phyloP scores from a whole-genome alignment of 108 stramenopile species.

The Nitzschia palea region DNA sequence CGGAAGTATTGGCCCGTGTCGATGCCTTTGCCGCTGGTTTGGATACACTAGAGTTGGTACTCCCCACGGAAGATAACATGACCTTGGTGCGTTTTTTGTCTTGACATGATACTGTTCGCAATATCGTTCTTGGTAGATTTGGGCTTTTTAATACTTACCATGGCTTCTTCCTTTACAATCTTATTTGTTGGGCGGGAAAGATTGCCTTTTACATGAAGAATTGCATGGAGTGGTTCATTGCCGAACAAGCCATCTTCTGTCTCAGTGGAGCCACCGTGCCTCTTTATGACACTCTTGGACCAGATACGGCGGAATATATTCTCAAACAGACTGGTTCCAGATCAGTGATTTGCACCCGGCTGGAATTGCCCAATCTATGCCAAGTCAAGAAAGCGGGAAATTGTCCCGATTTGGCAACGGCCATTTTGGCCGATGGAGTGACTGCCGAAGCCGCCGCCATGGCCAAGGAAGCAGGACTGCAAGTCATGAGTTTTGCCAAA shows the following conservation, averaged over 20 bases:
- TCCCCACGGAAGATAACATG: constrained; percentile 69
- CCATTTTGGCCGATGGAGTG: constrained; percentile 75
- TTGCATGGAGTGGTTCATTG: constrained; percentile 92
- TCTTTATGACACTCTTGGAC: constrained; percentile 94
- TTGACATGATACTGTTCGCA: not conserved
- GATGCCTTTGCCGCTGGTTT: constrained; percentile 79
- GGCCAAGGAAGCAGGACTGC: constrained; percentile 57
- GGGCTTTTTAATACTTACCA: not conserved
- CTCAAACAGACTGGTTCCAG: constrained; percentile 79
- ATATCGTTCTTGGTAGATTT: not conserved
- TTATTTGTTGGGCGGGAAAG: too few species aligned
- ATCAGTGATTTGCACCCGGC: constrained; percentile 77
- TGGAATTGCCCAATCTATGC: constrained; percentile 70
- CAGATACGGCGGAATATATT: constrained; percentile 86
- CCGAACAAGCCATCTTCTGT: constrained; percentile 86
- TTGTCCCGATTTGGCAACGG: constrained; percentile 47
- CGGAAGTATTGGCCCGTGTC: constrained; percentile 73
- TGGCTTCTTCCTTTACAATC: not conserved
- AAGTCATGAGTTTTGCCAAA: constrained; percentile 73
- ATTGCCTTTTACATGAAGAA: constrained; percentile 93
- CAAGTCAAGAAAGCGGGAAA: constrained; percentile 62
- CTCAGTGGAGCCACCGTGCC: constrained; percentile 87
- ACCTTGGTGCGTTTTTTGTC: constrained; percentile 41
- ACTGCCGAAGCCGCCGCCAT: constrained; percentile 51
- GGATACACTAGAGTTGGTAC: constrained; percentile 58